Conservation (phyloP, 164 flowering plant genomes). For the Brasenia schreberi region DNA sequence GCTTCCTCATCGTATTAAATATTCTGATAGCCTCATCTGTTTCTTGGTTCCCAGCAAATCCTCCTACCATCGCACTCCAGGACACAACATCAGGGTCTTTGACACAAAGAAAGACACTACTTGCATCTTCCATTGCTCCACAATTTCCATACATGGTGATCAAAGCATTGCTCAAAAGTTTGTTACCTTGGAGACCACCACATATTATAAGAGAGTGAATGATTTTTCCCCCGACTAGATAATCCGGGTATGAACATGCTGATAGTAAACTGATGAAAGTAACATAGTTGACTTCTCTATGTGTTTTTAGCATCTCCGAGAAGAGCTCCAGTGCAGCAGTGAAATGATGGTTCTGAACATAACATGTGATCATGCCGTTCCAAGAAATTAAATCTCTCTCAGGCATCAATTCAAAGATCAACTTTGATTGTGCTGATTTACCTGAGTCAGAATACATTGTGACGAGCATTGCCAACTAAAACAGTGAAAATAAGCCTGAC, state of each 20-base stretch:
- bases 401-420: constrained; percentile 36
- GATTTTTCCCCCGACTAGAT: constrained; percentile 29
- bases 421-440: constrained; percentile 28
- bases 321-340: constrained; percentile 33
- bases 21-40: constrained; percentile 27
- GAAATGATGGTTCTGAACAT: constrained; percentile 33
- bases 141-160: constrained; percentile 63
- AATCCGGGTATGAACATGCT: constrained; percentile 47
- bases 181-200: constrained; percentile 39
- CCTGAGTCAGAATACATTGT: constrained; percentile 57
- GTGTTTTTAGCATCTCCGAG: constrained; percentile 18
- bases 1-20: constrained; percentile 45
- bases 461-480: constrained; percentile 50
- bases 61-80: constrained; percentile 78
- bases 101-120: constrained; percentile 30
- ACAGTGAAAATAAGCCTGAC: constrained; percentile 34
- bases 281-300: constrained; percentile 26
- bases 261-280: constrained; percentile 58
- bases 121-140: constrained; percentile 40
- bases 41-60: constrained; percentile 51
- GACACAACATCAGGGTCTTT: constrained; percentile 37
- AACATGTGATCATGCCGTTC: constrained; percentile 60
- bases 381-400: constrained; percentile 64
- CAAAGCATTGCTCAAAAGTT: constrained; percentile 62
- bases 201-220: constrained; percentile 41